phyloP scores from a whole-genome alignment of 108 stramenopile genomes.

The Asterionellopsis glacialis region DNA sequence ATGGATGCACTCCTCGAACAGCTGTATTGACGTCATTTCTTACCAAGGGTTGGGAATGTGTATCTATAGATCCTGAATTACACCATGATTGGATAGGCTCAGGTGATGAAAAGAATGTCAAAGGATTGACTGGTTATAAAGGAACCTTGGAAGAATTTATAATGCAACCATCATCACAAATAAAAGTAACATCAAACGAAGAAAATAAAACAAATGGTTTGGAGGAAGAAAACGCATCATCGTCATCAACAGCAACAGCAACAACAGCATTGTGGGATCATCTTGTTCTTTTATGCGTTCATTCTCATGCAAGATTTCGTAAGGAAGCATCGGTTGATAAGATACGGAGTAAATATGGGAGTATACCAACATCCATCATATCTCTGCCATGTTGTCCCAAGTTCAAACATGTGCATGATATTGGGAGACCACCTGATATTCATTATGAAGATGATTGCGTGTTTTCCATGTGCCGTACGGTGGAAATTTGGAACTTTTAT shows the following conservation, averaged over 20 bases:
- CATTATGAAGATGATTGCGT: slow-evolving; percentile 50
- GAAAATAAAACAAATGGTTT: no score
- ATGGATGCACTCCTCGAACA: slow-evolving; percentile 45
- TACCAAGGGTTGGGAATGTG: slow-evolving; percentile 32
- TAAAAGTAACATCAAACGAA: no score
- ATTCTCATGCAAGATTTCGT: slow-evolving; percentile 45
- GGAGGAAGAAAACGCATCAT: neutral
- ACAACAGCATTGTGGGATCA: slow-evolving; percentile 18
- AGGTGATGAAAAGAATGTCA: slow-evolving; percentile 16
- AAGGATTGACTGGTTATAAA: slow-evolving; percentile 30
- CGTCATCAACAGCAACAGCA: neutral
- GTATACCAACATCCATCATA: slow-evolving; percentile 28
- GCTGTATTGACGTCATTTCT: slow-evolving; percentile 31
- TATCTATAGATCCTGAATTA: slow-evolving; percentile 47
- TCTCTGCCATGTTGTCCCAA: slow-evolving; percentile 49
- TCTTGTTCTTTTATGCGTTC: slow-evolving; percentile 40
- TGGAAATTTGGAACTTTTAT: slow-evolving; percentile 41
- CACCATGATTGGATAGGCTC: slow-evolving; percentile 22
- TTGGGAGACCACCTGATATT: slow-evolving; percentile 35
- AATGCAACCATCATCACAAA: neutral
- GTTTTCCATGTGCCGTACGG: slow-evolving; percentile 35
- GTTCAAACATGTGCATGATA: slow-evolving; percentile 29
- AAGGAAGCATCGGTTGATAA: slow-evolving; percentile 14
- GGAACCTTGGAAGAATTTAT: slow-evolving; percentile 40
- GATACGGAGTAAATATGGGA: slow-evolving; percentile 19